Conservation (phyloP, 2,329 filamentous ascomycete species). For the Sporothrix dimorphospora region DNA sequence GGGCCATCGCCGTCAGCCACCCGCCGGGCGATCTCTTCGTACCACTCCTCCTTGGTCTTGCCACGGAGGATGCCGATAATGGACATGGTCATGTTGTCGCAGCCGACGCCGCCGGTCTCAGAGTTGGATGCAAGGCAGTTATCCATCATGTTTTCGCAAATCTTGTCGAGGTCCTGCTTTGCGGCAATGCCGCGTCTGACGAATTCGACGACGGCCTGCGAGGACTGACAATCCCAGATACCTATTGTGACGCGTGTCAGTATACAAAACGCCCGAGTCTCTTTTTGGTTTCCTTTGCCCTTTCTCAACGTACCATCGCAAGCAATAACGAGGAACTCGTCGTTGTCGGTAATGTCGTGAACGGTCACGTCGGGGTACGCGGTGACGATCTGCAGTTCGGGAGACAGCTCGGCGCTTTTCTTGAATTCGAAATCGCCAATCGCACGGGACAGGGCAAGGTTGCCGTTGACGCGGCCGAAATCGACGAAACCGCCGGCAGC, state of each 20-base stretch:
- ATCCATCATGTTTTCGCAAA: slow-evolving; percentile 99
- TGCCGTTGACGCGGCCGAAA: slow-evolving; percentile 97
- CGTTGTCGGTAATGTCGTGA: slow-evolving; percentile 88
- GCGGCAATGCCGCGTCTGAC: slow-evolving; percentile 94
- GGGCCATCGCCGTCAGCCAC: slow-evolving; percentile 97
- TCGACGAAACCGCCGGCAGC: slow-evolving; percentile 97
- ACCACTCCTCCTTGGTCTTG: slow-evolving; percentile 97
- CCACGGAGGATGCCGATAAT: slow-evolving; percentile 87
- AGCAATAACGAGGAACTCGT: slow-evolving; percentile 92
- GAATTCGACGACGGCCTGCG: slow-evolving; percentile 95
- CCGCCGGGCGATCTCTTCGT: slow-evolving; percentile 89
- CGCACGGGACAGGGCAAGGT: slow-evolving; percentile 91
- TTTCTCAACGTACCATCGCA: slow-evolving; percentile 72
- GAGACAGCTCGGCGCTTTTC: slow-evolving; percentile 94
- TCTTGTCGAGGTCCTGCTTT: slow-evolving; percentile 91
- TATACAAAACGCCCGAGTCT: too few species aligned
- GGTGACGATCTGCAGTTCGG: slow-evolving; percentile 98
- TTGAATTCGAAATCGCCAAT: slow-evolving; percentile 99
- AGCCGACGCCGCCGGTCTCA: slow-evolving; percentile 95
- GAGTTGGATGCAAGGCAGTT: slow-evolving; percentile 98
- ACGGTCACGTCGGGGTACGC: slow-evolving; percentile 92
- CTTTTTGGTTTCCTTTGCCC: background rate
- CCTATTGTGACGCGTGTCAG: slow-evolving; percentile 56
- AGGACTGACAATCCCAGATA: slow-evolving; percentile 99
- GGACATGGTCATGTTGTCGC: slow-evolving; percentile 99